Conservation (phyloP, 257 asterid genomes). For the Capsicum baccatum region DNA sequence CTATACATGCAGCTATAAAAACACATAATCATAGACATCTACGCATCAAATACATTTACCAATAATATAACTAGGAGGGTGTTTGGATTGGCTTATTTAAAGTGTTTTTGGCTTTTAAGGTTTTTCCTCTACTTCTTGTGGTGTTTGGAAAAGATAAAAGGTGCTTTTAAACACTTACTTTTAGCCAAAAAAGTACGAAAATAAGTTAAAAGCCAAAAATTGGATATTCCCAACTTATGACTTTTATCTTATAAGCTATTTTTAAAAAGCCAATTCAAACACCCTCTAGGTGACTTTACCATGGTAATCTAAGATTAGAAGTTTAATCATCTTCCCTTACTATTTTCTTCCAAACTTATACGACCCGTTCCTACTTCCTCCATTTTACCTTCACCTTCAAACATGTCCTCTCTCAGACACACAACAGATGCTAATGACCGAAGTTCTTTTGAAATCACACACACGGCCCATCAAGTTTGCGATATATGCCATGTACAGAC, state of each 20-base stretch:
- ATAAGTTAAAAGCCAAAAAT: too few relatives aligned
- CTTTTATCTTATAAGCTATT: too few relatives aligned
- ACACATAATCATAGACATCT: slow-evolving; percentile 18
- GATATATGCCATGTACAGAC: background rate
- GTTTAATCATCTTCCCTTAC: background rate
- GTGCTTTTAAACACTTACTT: too few relatives aligned
- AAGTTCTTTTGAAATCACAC: background rate
- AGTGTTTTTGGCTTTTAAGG: too few relatives aligned
- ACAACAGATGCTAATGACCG: background rate
- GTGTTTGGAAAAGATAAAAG: too few relatives aligned
- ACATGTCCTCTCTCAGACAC: background rate
- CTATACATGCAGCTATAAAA: background rate
- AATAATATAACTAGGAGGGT: background rate
- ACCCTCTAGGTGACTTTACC: background rate
- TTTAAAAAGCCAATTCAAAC: too few relatives aligned
- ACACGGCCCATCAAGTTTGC: background rate
- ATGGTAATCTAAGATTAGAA: background rate
- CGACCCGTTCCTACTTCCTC: slow-evolving; percentile 18
- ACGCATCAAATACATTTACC: slow-evolving; percentile 20
- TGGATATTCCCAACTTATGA: too few relatives aligned
- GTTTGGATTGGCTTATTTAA: too few relatives aligned
- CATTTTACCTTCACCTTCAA: background rate
- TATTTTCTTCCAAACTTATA: background rate
- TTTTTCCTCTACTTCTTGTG: too few relatives aligned
- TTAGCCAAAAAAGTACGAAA: too few relatives aligned